Conservation (phyloP, 192 early-diverging fungal species). For the Podila epicladia region DNA sequence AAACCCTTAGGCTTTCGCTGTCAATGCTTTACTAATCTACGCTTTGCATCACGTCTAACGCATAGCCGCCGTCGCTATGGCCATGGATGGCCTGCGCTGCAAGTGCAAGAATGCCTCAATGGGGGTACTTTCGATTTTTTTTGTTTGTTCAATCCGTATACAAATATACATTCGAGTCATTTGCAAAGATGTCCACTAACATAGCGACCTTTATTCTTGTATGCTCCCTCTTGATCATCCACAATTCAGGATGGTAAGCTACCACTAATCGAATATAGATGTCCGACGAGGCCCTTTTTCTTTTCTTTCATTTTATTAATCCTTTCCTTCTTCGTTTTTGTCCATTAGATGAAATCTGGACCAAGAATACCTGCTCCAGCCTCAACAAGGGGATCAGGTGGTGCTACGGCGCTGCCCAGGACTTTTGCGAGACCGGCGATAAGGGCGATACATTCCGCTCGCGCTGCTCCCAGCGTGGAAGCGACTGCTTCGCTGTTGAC, state of each 20-base stretch:
- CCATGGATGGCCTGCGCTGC: conserved; percentile 4
- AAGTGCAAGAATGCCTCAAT: background rate
- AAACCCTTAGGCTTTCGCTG: background rate
- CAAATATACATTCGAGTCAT: too few relatives aligned
- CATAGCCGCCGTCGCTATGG: background rate
- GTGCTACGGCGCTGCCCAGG: background rate
- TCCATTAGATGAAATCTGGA: background rate
- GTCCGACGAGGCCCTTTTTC: background rate
- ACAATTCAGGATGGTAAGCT: too few relatives aligned
- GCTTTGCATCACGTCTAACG: background rate
- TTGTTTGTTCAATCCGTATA: too few relatives aligned
- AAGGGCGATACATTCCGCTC: background rate
- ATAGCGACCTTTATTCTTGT: too few relatives aligned
- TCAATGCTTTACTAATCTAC: background rate
- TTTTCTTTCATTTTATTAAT: background rate
- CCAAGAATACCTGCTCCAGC: background rate
- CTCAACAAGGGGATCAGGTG: conserved; percentile 1
- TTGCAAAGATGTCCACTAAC: too few relatives aligned
- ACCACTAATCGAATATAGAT: background rate
- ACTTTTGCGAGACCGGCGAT: conserved; percentile 5
- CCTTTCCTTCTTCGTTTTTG: background rate
- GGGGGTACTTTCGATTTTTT: background rate
- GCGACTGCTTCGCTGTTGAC: background rate
- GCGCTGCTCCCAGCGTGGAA: background rate
- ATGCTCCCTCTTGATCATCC: too few relatives aligned